Conservation (phyloP, 805 yeast genomes). For the Debaryomyces prosopidis region DNA sequence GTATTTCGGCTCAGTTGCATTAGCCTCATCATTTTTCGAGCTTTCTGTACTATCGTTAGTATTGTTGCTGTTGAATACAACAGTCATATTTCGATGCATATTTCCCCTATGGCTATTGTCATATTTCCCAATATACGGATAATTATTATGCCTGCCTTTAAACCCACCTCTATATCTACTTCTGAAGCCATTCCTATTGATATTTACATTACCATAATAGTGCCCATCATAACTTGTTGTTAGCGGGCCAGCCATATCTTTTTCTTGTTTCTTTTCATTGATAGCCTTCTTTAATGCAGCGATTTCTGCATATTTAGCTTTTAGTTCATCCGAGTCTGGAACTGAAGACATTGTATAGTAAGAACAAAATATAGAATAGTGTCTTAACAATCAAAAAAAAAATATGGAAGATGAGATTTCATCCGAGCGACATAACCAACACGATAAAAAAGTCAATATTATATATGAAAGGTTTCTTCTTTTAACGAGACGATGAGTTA, state of each 20-base stretch:
- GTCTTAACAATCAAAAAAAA: too few species aligned
- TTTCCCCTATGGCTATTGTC: constrained; percentile 1
- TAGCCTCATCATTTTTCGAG: background rate
- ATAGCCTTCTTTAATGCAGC: constrained; percentile 28
- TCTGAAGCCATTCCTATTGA: background rate
- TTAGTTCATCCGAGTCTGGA: constrained; percentile 21
- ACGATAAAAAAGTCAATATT: too few species aligned
- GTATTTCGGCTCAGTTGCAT: constrained; percentile 12
- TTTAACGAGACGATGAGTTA: constrained; percentile 4
- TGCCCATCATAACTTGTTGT: background rate
- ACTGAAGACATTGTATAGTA: background rate
- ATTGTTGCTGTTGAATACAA: constrained; percentile 22
- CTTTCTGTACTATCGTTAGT: constrained; percentile 1
- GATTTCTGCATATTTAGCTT: constrained; percentile 28
- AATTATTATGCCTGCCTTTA: too few species aligned
- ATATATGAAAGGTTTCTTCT: too few species aligned
- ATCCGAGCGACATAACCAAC: background rate
- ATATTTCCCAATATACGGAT: background rate
- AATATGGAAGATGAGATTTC: background rate
- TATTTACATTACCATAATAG: constrained; percentile 1
- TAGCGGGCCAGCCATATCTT: background rate
- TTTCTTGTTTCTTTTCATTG: constrained; percentile 17
- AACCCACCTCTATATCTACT: background rate
- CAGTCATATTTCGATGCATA: constrained; percentile 25
- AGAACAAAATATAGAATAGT: too few species aligned